A percentile compares a stretch with the other conserved stretches of the same genome.
These are phyloP conservation scores for Castanopsis chinensis DNA, from an alignment of 306 rosid genomes.

Conservation along the genomic window DNA sequence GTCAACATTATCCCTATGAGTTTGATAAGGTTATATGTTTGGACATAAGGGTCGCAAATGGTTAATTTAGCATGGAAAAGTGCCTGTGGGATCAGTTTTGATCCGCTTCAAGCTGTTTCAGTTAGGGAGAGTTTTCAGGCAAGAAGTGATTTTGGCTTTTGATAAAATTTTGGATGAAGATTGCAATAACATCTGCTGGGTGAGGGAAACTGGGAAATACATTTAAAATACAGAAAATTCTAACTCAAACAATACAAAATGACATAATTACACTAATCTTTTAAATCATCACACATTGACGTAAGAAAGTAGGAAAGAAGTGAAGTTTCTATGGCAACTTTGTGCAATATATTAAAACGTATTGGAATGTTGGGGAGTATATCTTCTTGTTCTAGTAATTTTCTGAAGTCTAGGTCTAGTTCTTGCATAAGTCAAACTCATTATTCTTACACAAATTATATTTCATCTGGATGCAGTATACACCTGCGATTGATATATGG, in stretches of 20 bases:
- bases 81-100: background rate
- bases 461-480: slow-evolving; percentile 60
- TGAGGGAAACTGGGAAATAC: background rate
- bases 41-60: background rate
- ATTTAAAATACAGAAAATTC: background rate
- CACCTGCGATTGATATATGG: slow-evolving; percentile 99
- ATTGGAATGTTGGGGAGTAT: background rate
- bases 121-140: background rate
- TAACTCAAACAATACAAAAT: background rate
- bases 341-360: background rate
- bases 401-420: background rate
- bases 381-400: background rate
- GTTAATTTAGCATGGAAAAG: background rate
- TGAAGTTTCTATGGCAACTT: too few relatives aligned
- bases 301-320: background rate
- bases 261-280: background rate
- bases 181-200: background rate
- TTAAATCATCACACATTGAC: background rate
- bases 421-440: background rate
- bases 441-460: background rate
- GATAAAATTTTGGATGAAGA: background rate
- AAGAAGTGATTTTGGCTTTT: background rate
- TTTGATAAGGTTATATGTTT: background rate
- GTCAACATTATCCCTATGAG: background rate
- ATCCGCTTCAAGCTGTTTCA: background rate